phyloP scores from a whole-genome alignment of 2,329 filamentous ascomycete species.

The Trichoderma endophyticum region DNA sequence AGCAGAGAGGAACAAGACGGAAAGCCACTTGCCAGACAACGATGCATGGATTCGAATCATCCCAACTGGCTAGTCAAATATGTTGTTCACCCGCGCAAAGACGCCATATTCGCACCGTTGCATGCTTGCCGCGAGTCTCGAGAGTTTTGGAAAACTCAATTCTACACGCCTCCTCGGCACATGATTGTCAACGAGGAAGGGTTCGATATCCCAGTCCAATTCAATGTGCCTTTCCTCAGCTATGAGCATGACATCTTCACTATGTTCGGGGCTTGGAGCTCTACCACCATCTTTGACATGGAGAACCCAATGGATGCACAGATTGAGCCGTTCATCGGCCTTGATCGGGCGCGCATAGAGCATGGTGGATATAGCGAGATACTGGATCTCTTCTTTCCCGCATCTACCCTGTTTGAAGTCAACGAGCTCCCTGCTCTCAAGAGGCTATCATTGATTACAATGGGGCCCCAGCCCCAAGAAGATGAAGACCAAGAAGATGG shows the following conservation, averaged over 20 bases:
- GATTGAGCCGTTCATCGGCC: conserved; percentile 4
- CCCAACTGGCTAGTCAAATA: conserved; percentile 17
- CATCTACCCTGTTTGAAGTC: background rate
- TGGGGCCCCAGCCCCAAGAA: background rate
- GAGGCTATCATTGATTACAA: conserved; percentile 9
- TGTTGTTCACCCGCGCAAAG: conserved; percentile 16
- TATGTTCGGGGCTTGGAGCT: conserved; percentile 19
- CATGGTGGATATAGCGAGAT: conserved; percentile 12
- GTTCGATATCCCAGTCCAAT: background rate
- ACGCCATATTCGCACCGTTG: conserved; percentile 15
- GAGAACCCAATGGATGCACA: background rate
- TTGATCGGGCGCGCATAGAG: conserved; percentile 2
- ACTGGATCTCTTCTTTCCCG: background rate
- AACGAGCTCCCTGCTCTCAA: conserved; percentile 3
- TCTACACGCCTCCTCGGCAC: background rate
- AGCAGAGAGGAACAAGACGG: background rate
- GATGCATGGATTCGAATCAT: conserved; percentile 23
- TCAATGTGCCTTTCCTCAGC: conserved; percentile 17
- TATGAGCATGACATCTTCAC: conserved; percentile 20
- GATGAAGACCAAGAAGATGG: background rate
- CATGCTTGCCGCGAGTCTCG: conserved; percentile 17
- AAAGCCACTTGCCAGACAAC: background rate
- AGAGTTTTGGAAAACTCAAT: conserved; percentile 1
- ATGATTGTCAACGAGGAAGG: background rate
- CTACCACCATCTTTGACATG: background rate